Percentiles rank a stretch among this genome's conserved stretches.
Conservation (phyloP, 352 stramenopile species). For the Blastocystis sp. region DNA sequence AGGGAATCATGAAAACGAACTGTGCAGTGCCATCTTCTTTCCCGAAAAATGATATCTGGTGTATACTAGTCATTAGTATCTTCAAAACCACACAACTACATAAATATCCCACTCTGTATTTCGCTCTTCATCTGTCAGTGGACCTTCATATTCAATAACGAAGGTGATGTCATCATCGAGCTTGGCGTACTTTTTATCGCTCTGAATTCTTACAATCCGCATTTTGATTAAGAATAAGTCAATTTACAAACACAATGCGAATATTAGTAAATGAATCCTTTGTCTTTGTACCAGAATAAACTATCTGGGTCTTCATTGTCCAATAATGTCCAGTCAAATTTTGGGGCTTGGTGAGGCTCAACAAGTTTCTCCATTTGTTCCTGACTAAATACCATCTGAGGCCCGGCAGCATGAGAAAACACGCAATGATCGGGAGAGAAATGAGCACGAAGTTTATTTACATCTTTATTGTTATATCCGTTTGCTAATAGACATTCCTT, state of each 20-base stretch:
- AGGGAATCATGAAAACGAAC: not conserved
- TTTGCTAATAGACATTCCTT: conserved; percentile 1
- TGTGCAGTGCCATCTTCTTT: not conserved
- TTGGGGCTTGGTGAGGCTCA: not conserved
- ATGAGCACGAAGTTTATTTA: not conserved
- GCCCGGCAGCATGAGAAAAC: not conserved
- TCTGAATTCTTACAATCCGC: conserved; percentile 8
- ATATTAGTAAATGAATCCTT: conserved; percentile 27
- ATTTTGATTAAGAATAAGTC: not conserved
- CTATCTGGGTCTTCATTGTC: not conserved
- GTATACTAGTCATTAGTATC: conserved; percentile 18
- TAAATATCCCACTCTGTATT: conserved; percentile 9
- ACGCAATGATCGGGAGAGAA: not conserved
- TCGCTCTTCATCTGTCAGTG: not conserved
- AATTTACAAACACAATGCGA: not conserved
- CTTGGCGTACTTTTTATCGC: conserved; percentile 28
- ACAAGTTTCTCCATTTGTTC: not conserved
- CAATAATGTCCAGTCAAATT: not conserved
- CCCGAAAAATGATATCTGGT: conserved; percentile 42
- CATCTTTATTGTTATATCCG: not conserved
- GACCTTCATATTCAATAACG: conserved; percentile 9
- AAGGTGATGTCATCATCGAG: conserved; percentile 43
- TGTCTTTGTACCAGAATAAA: not conserved
- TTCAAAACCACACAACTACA: not conserved
- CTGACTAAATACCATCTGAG: conserved; percentile 1